These are phyloP conservation scores for Penicillium silybi DNA, from an alignment of 495 filamentous ascomycete genomes.

Conservation along the genomic window DNA sequence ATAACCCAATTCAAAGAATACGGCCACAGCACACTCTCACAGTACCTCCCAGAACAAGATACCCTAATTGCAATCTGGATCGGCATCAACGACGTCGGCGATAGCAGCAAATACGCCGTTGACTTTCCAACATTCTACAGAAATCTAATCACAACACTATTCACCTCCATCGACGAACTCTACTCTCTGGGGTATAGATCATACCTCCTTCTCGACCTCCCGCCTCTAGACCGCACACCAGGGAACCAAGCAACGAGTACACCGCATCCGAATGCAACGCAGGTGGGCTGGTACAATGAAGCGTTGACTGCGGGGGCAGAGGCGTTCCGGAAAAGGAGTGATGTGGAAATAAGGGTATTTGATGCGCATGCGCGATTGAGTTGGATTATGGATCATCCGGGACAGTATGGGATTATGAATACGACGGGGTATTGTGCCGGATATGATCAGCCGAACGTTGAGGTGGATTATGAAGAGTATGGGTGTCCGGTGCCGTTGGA, in stretches of 20 bases:
- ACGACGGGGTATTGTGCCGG: conserved; percentile 46
- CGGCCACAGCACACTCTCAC: conserved; percentile 24
- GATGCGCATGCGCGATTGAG: conserved; percentile 42
- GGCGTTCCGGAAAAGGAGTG: conserved; percentile 14
- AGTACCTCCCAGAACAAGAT: conserved; percentile 16
- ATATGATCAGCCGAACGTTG: conserved; percentile 48
- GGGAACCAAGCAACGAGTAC: conserved; percentile 25
- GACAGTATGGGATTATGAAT: conserved; percentile 42
- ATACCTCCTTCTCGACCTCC: conserved; percentile 50
- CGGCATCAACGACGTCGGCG: conserved; percentile 43
- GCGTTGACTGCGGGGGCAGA: conserved; percentile 26
- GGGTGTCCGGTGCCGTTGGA: conserved; percentile 43
- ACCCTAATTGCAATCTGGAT: conserved; percentile 43
- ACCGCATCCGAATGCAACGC: conserved; percentile 44
- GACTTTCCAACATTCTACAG: conserved; percentile 39
- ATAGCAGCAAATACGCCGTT: conserved; percentile 36
- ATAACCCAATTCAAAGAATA: conserved; percentile 33
- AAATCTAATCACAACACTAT: conserved; percentile 32
- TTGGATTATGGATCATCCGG: conserved; percentile 41
- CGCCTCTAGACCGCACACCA: conserved; percentile 45
- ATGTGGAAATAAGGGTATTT: conserved; percentile 39
- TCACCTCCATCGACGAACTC: conserved; percentile 34
- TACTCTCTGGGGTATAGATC: conserved; percentile 42
- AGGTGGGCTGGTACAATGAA: conserved; percentile 39
- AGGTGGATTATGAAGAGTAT: conserved; percentile 38